Percentiles rank a stretch among this genome's conserved stretches.
Conservation (phyloP, 768 basidiomycete species). For the Pholiota molesta region DNA sequence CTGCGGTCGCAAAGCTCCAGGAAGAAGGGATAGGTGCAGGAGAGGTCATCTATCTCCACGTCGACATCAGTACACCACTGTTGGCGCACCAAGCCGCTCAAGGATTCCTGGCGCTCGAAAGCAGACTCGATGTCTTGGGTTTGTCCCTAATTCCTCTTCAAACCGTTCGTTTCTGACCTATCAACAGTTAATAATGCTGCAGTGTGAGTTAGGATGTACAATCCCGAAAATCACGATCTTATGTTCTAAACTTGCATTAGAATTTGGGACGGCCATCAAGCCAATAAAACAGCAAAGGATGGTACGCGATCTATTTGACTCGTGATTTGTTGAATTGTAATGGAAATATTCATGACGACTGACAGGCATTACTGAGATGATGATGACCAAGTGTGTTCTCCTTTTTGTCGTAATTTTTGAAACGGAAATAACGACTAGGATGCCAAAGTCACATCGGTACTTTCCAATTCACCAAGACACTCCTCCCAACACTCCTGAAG, state of each 20-base stretch:
- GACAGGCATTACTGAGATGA: constrained; percentile 15
- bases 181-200: background rate
- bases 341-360: background rate
- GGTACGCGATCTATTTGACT: background rate
- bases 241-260: background rate
- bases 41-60: constrained; percentile 13
- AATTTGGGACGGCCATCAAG: background rate
- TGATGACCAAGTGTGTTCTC: constrained; percentile 14
- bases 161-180: background rate
- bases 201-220: background rate
- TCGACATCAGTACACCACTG: constrained; percentile 14
- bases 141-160: background rate
- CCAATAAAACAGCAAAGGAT: constrained; percentile 4
- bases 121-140: constrained; percentile 19
- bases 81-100: constrained; percentile 13
- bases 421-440: background rate
- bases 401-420: no score
- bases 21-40: constrained; percentile 13
- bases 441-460: constrained; percentile 18
- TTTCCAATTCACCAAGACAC: constrained; percentile 19
- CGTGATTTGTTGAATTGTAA: background rate
- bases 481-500: constrained; percentile 20
- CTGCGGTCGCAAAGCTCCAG: constrained; percentile 16
- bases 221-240: background rate
- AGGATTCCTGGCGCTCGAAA: constrained; percentile 13